These are phyloP conservation scores for Draba incana DNA, from an alignment of 345 rosid genomes.

Conservation along the genomic window DNA sequence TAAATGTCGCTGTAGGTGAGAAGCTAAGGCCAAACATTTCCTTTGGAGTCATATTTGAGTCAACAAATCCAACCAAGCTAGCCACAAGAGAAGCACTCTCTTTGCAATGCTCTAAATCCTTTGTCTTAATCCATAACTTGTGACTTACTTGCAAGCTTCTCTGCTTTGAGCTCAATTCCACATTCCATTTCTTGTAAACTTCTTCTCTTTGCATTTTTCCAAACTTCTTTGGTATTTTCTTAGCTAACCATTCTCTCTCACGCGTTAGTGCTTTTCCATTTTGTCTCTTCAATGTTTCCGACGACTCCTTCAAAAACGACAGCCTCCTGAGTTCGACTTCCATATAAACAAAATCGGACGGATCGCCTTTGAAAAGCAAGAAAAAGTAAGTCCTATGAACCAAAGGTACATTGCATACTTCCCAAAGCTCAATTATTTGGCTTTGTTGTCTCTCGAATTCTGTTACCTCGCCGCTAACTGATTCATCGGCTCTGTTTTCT, in stretches of 20 bases:
- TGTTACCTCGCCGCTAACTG: constrained; percentile 15
- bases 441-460: constrained; percentile 62
- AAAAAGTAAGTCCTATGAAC: constrained; percentile 79
- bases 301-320: constrained; percentile 55
- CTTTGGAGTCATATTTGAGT: constrained; percentile 60
- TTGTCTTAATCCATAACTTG: constrained; percentile 53
- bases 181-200: constrained; percentile 62
- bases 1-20: constrained; percentile 44
- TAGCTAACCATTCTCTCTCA: constrained; percentile 64
- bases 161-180: constrained; percentile 61
- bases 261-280: constrained; percentile 55
- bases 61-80: constrained; percentile 56
- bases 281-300: constrained; percentile 27
- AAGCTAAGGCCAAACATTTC: constrained; percentile 72
- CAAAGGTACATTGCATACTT: constrained; percentile 60
- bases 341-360: constrained; percentile 70
- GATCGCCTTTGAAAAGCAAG: constrained; percentile 81
- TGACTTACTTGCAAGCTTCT: constrained; percentile 63
- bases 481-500: background rate
- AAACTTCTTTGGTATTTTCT: constrained; percentile 59
- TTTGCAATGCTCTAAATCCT: constrained; percentile 52
- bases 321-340: constrained; percentile 82
- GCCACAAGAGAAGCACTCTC: constrained; percentile 73
- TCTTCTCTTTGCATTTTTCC: constrained; percentile 53
- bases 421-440: constrained; percentile 73